Percentiles rank a stretch among this genome's conserved stretches.
Evolutionary conservation across 257 asterid species (phyloP).

Genomic region (Verbascum thapsus): DNA sequence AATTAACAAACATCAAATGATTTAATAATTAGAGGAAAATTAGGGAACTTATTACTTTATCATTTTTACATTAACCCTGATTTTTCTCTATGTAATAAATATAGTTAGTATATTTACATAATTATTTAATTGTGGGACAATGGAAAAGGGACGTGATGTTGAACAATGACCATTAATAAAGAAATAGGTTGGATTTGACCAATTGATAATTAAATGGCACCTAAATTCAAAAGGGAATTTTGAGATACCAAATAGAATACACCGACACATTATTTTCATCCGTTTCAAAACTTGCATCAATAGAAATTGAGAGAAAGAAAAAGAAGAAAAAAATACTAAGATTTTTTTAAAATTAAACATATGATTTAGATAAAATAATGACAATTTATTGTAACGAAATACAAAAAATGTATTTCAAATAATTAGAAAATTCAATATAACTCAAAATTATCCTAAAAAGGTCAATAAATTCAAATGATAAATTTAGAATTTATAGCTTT

Average conservation of each 20-base stretch:
- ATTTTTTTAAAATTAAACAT: too few species aligned
- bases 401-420: too few species aligned
- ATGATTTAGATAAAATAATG: too few species aligned
- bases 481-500: too few species aligned
- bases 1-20: not conserved
- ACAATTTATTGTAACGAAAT: too few species aligned
- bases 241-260: conserved; percentile 31
- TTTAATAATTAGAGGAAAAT: not conserved
- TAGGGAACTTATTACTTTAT: too few species aligned
- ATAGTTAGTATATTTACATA: not conserved
- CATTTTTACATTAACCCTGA: too few species aligned
- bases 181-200: conserved; percentile 23
- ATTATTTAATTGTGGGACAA: not conserved
- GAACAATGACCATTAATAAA: not conserved
- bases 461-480: too few species aligned
- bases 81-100: too few species aligned
- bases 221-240: conserved; percentile 20
- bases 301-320: not conserved
- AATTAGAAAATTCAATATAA: too few species aligned
- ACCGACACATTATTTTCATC: conserved; percentile 42
- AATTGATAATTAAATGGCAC: conserved; percentile 22
- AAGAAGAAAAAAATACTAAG: too few species aligned
- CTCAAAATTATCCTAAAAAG: too few species aligned
- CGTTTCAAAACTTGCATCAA: conserved; percentile 31
- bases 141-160: not conserved